Evolutionary conservation across 768 basidiomycete genomes (phyloP).

Genomic region (Auriscalpium orientale): DNA sequence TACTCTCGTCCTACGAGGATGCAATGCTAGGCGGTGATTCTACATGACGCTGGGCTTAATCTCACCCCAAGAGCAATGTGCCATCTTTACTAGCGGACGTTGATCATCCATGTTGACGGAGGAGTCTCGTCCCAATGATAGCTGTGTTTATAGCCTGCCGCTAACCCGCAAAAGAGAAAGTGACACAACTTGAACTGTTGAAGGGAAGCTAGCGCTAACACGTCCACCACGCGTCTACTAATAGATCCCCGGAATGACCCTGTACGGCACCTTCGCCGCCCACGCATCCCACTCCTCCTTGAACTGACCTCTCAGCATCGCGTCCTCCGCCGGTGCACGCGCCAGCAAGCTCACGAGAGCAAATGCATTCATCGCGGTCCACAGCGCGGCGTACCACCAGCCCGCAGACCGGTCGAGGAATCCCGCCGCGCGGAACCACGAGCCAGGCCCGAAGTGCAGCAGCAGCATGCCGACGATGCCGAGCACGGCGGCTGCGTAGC

Average conservation of each 20-base stretch:
- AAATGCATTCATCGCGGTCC: conserved; percentile 8
- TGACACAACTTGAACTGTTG: too few species aligned
- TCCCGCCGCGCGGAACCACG: conserved; percentile 10
- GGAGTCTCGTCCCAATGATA: too few species aligned
- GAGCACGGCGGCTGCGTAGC: conserved; percentile 15
- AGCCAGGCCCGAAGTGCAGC: conserved; percentile 12
- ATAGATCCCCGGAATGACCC: conserved; percentile 11
- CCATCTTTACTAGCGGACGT: conserved; percentile 91
- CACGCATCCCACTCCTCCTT: conserved; percentile 12
- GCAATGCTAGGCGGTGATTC: neutral
- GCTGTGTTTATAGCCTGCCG: too few species aligned
- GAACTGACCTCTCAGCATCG: conserved; percentile 8
- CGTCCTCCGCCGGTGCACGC: conserved; percentile 8
- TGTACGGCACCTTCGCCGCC: conserved; percentile 10
- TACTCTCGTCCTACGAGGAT: too few species aligned
- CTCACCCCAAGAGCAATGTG: conserved; percentile 88
- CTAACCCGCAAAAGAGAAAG: too few species aligned
- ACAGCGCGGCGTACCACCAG: conserved; percentile 3
- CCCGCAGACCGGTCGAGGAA: conserved; percentile 1
- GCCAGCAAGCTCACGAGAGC: conserved; percentile 9
- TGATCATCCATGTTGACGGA: conserved; percentile 39
- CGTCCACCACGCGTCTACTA: neutral
- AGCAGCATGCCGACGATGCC: conserved; percentile 11
- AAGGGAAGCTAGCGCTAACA: too few species aligned
- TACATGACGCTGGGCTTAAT: conserved; percentile 51